Evolutionary conservation across 176 grass and related monocot species (phyloP).

Genomic region (Areca catechu): DNA sequence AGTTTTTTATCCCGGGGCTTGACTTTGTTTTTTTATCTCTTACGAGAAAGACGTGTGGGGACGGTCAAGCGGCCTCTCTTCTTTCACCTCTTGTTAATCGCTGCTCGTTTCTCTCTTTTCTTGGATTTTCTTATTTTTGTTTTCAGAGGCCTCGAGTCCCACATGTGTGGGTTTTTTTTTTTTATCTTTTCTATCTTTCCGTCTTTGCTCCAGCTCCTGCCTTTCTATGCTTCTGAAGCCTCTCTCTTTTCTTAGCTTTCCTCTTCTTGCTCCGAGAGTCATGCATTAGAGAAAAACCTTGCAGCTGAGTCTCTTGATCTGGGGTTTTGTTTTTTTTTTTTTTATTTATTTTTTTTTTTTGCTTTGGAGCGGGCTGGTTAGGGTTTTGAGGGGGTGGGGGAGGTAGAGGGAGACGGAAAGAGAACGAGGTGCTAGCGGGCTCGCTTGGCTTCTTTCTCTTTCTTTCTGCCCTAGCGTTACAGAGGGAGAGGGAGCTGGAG

Average conservation of each 20-base stretch:
- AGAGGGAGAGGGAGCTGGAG: neutral
- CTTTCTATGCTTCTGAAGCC: neutral
- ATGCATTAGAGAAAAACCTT: neutral
- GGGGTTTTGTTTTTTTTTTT: too few species aligned
- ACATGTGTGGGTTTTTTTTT: conserved; percentile 33
- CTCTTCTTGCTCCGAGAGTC: neutral
- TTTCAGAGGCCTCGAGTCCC: conserved; percentile 13
- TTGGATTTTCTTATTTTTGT: neutral
- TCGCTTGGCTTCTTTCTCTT: conserved; percentile 35
- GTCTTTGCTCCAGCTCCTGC: neutral
- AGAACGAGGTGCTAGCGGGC: conserved; percentile 26
- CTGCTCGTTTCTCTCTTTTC: too few species aligned
- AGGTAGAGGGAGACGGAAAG: conserved; percentile 31
- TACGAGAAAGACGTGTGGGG: too few species aligned
- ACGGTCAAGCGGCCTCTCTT: too few species aligned
- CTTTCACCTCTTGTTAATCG: too few species aligned
- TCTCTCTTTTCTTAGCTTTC: neutral
- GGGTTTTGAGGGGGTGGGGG: conserved; percentile 18
- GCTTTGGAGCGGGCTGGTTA: conserved; percentile 1
- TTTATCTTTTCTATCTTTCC: conserved; percentile 14
- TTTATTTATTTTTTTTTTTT: conserved; percentile 9
- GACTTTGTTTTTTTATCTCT: too few species aligned
- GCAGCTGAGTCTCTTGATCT: neutral
- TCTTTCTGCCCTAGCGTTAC: conserved; percentile 20
- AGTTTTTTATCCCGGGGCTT: too few species aligned